Evolutionary conservation across 163 green algal genomes (phyloP), one percentile per base, ranked within the genome.

Genomic region (Chlamydomonas reinhardtii): DNA sequence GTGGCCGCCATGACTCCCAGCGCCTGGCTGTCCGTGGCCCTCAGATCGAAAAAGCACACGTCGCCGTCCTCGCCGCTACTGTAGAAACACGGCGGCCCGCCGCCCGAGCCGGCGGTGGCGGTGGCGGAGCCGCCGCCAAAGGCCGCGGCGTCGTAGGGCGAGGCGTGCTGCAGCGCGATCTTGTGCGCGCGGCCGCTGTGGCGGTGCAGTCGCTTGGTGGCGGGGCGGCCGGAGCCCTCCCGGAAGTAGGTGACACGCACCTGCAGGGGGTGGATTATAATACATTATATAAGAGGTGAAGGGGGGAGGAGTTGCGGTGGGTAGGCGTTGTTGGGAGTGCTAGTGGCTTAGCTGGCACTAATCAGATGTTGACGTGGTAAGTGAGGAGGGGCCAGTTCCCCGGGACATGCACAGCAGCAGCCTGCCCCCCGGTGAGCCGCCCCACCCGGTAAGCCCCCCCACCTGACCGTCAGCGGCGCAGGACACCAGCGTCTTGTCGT

Each of bases 391-490:
- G n/a, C n/a, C n/a, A n/a, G n/a, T n/a, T n/a, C n/a, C n/a, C n/a
- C n/a, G n/a, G n/a, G n/a, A n/a, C n/a, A n/a, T n/a, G n/a, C n/a
- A n/a, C n/a, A n/a, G n/a, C 48, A 56, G 9, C 2, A 9, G 6
- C 48, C 48, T 12, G 6, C 17, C 5, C 48, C 48, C 48, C 48
- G n/a, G n/a, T n/a, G n/a, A n/a, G n/a, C n/a, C 48, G 48, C 48
- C 14, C 12, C 48, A 17, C 12, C 48, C 48, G 43, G 43, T 54
- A 16, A 11, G 11, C 12, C 35, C 1, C 15, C 70, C 54, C 73
- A 95, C 95, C 94, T 97, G 90, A 2, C 95, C 95, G 65, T 98
- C 95, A 27, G 94, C 94, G 8, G 94, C 95, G 73, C 93, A 97
- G 66, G 90, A 92, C 24, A 98, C 83, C 65, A 98, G 82, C 17